phyloP scores from a whole-genome alignment of 768 basidiomycete species.

The Tulasnella sp. region DNA sequence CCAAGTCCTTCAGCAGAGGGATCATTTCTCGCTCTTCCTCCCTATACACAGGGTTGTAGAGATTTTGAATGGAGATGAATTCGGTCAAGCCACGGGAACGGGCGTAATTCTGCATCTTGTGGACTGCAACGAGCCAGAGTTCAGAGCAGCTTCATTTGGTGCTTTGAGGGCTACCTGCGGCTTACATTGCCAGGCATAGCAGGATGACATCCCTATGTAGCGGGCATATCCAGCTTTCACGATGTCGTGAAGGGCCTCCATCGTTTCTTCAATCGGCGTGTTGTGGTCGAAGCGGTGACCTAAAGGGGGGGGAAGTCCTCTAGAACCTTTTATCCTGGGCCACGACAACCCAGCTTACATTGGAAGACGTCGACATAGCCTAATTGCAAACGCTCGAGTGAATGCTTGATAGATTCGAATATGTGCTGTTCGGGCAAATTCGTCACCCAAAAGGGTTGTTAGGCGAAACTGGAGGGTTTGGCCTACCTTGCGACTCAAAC shows the following conservation, averaged over 20 bases:
- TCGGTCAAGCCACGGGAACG: not conserved
- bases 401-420: conserved; percentile 44
- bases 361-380: conserved; percentile 48
- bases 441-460: too few relatives aligned
- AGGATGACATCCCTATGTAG: conserved; percentile 41
- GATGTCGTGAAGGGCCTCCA: conserved; percentile 65
- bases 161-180: too few relatives aligned
- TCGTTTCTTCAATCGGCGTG: conserved; percentile 56
- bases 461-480: too few relatives aligned
- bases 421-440: too few relatives aligned
- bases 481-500: conserved; percentile 21
- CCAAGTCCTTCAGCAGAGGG: conserved; percentile 27
- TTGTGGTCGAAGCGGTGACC: conserved; percentile 47
- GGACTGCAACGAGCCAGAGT: not conserved
- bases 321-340: too few relatives aligned
- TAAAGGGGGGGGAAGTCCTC: conserved; percentile 56
- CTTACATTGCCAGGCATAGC: conserved; percentile 37
- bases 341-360: conserved; percentile 35
- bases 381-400: conserved; percentile 42
- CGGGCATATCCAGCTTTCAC: conserved; percentile 50
- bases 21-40: conserved; percentile 32
- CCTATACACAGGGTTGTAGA: conserved; percentile 25
- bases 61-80: conserved; percentile 22
- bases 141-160: too few relatives aligned
- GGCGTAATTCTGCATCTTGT: conserved; percentile 23